Base-by-base conservation (phyloP, 805 yeast genomes). In the Candida mattraensis region DNA sequence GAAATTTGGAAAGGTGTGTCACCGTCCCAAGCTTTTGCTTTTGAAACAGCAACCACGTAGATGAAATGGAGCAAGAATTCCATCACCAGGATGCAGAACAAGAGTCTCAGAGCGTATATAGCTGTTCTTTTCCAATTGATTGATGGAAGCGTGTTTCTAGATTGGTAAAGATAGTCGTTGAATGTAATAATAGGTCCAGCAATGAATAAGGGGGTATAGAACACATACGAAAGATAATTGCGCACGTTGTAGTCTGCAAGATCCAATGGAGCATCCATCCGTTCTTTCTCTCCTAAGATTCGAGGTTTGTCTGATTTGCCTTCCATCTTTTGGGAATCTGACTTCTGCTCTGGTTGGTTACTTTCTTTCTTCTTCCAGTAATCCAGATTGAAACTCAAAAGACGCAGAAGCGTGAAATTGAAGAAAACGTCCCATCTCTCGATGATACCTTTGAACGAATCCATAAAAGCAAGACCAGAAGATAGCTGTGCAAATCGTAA, bases 101-200 rank as follows among this genome's bases (percentile, higher is more conserved):
- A 35, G 25, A 93, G 75, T 33, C 97, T 67, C 11, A 78, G 35
- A 0, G 82, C 86, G 59, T 89, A 93, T 0, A 73, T 61, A 1
- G 70, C 33, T 0, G 75, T 78, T 28, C 85, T 66, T 31, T 67
- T 71, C 35, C 54, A 42, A 34, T 74, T 70, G 22, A 84, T 80
- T 0, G 94, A 74, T 1, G 83, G 70, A 12, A 83, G 63, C 12
- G 77, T 70, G 44, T 73, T 68, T 23, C 66, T 63, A 3, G 81
- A 67, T 64, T 93, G 99, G 49, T 81, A 80, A 26, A 84, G 60
- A 58, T 80, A 93, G 60, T 93, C 99, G 63, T 93, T 93, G 67
- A 85, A 93, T 0, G 98, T 85, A 26, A 93, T 56, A 12, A 93
- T 79, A 16, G 99, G 99, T 1, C 99, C 99, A 2, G 96, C 97